Evolutionary conservation across 768 basidiomycete species (phyloP).

Genomic region (Galerina marginata): DNA sequence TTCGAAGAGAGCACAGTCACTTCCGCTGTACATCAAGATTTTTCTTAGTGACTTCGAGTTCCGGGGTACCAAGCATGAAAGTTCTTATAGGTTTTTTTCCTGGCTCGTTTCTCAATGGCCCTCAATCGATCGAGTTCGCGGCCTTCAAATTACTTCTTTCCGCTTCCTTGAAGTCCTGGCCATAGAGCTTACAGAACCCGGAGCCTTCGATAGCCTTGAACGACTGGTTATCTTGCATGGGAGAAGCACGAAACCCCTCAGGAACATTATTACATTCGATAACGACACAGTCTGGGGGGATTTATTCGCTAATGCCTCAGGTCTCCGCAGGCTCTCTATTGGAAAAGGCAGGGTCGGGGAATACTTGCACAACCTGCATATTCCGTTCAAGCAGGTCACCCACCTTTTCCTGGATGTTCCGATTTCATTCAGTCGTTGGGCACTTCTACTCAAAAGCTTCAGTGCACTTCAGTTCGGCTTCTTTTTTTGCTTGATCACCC

Average conservation of each 20-base stretch:
- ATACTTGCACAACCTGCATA: not conserved
- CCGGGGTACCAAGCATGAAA: not conserved
- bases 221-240: not conserved
- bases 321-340: not conserved
- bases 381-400: not conserved
- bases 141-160: not conserved
- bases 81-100: not conserved
- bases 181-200: not conserved
- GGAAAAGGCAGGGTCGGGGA: not conserved
- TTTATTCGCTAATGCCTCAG: not conserved
- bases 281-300: not conserved
- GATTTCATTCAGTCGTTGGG: not conserved
- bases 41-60: not conserved
- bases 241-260: not conserved
- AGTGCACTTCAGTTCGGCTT: not conserved
- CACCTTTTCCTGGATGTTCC: not conserved
- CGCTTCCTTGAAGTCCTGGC: not conserved
- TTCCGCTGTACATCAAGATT: not conserved
- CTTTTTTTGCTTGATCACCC: not conserved
- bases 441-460: not conserved
- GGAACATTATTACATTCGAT: not conserved
- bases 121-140: not conserved
- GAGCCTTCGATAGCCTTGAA: not conserved
- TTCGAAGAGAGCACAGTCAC: not conserved
- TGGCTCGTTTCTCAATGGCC: slow-evolving; percentile 2